Conservation (phyloP, 2,329 filamentous ascomycete species). For the Diaporthe australafricana region DNA sequence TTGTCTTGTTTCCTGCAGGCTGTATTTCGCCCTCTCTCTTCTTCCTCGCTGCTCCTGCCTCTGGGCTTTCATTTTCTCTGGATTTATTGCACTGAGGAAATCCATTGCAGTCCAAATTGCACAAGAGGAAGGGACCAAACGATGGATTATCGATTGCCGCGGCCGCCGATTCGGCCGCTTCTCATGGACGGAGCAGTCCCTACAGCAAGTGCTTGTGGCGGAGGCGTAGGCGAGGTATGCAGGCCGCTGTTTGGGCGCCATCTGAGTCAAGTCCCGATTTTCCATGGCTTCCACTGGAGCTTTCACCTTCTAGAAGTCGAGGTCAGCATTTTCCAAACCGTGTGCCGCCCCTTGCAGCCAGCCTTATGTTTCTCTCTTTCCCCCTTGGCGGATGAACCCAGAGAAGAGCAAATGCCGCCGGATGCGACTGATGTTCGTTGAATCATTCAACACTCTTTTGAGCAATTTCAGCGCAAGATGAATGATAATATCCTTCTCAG, state of each 20-base stretch:
- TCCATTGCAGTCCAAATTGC: background rate
- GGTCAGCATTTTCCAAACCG: background rate
- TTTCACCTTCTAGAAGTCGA: background rate
- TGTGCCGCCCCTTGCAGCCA: background rate
- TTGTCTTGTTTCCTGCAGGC: background rate
- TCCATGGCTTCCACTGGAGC: too few relatives aligned
- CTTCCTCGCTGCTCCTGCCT: background rate
- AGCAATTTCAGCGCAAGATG: background rate
- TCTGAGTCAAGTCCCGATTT: background rate
- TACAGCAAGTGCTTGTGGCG: background rate
- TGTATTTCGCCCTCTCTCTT: background rate
- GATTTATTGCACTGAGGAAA: background rate
- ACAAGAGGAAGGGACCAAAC: background rate
- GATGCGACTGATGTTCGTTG: background rate
- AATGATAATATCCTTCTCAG: background rate
- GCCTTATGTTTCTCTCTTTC: background rate
- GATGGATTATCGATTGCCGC: background rate
- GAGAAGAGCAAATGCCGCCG: background rate
- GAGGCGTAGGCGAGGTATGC: background rate
- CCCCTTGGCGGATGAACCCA: background rate
- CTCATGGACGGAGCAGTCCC: background rate
- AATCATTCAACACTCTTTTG: too few relatives aligned
- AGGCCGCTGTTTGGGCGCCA: background rate
- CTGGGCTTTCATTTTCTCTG: background rate
- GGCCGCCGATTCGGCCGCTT: conserved; percentile 23